Conservation (phyloP, 495 filamentous ascomycete species). For the Hyaloscypha hepaticicola region DNA sequence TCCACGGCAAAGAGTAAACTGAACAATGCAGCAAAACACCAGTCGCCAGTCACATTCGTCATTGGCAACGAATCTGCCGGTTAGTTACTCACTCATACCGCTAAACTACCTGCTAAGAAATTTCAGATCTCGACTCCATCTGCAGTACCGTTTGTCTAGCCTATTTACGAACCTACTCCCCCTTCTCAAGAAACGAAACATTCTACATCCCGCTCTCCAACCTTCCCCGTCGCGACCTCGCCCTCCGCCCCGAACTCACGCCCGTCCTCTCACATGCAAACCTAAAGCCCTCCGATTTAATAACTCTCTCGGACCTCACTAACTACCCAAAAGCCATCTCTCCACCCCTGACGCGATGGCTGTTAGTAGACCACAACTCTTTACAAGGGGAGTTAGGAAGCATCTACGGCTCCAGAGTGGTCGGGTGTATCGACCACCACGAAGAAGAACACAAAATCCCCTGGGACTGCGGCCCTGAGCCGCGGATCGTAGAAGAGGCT, state of each 20-base stretch:
- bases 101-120: not conserved
- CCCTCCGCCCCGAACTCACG: conserved; percentile 78
- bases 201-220: conserved; percentile 82
- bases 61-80: conserved; percentile 75
- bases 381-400: conserved; percentile 54
- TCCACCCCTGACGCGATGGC: conserved; percentile 47
- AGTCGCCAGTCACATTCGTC: conserved; percentile 57
- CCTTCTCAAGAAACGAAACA: conserved; percentile 42
- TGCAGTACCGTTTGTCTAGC: conserved; percentile 81
- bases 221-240: conserved; percentile 65
- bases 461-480: conserved; percentile 40
- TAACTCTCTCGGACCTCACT: conserved; percentile 53
- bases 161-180: conserved; percentile 66
- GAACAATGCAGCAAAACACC: conserved; percentile 5
- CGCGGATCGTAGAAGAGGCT: conserved; percentile 63
- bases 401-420: conserved; percentile 37
- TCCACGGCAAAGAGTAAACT: conserved; percentile 20
- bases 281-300: conserved; percentile 43
- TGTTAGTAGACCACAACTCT: conserved; percentile 90
- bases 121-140: conserved; percentile 84
- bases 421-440: conserved; percentile 92
- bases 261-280: conserved; percentile 48
- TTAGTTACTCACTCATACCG: conserved; percentile 25
- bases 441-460: conserved; percentile 71
- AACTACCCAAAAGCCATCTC: conserved; percentile 22